Evolutionary conservation across 768 basidiomycete genomes (phyloP), one percentile per base, ranked within the genome.

Genomic region (Fistulinella prunicolor): DNA sequence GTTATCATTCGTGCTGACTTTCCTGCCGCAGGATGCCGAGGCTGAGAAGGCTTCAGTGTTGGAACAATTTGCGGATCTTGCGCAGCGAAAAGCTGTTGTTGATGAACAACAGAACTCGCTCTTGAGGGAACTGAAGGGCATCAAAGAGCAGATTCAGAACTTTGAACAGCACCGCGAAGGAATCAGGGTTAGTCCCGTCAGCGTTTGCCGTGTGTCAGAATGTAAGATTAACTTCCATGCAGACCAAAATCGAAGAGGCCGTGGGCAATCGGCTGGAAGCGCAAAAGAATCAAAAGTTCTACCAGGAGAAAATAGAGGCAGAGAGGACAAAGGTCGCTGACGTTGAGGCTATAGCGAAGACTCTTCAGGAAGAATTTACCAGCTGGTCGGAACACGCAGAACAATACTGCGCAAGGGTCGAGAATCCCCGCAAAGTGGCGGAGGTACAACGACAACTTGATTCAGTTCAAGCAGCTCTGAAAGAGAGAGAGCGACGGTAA

Each of bases 301-400:
- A 74, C 46, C 61, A 70, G 20, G 61, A 66, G 9, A 90, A 86
- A 54, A 65, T 84, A 0, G 70, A 67, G 6, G 70, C 71, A 0
- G 83, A 85, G 54, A 66, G 73, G 51, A 64, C 59, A 38, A 72
- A 70, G 42, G 68, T 86, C 4, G 64, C 67, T 0, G 68, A 66
- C 0, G 68, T 74, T 1, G 71, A 86, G 47, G 72, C 64, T 7
- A 66, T 70, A 4, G 75, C 75, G 3, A 70, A 77, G 14, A 69
- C 77, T 10, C 62, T 88, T 16, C 72, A 85, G 56, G 64, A 74
- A 46, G 86, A 92, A 60, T 87, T 83, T 53, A 65, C 69, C 79
- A 72, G 71, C 20, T 91, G 87, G 86, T 80, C 80, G 3, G 69
- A 61, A 4, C 78, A 78, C 35, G 92, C 90, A 14, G 63, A 73